Base-by-base conservation (phyloP, 2,329 filamentous ascomycete genomes). In the Cladorrhinum sp. region DNA sequence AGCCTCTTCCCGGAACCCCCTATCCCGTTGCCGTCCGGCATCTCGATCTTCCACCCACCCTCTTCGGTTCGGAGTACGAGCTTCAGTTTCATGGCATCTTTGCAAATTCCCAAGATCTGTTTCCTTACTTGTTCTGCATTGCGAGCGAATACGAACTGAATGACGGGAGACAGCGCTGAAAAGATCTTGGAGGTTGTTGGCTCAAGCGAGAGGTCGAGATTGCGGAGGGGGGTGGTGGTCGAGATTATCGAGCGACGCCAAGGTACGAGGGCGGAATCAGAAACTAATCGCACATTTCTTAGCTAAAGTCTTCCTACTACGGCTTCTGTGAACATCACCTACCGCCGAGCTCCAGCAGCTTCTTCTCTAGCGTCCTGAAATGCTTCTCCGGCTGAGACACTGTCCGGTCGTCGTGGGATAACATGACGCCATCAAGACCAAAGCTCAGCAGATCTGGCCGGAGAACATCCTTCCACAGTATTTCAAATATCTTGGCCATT, bases 21-120 rank as follows among this genome's bases (percentile, higher is more conserved):
- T n/a, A 22, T 45, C 6, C 7, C 7, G 41, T 18, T n/a, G n/a
- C n/a, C n/a, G n/a, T n/a, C n/a, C n/a, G 60, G 62, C 0, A 62
- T 52, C 18, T 67, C 64, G 18, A 68, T 48, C n/a, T 29, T 48
- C 20, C 62, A 59, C 0, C 45, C 18, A 3, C 59, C 56, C 1
- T 49, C 22, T 1, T 58, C 27, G 8, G 32, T 56, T 6, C 66
- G 41, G 1, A 67, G 58, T 9, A 60, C 57, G 3, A 68, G 45
- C n/a, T 61, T 62, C 9, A 68, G 55, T 8, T 60, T 48, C 1
- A 63, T 48, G 1, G 66, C 66, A 12, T 59, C n/a, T 25, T 64
- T 51, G 36, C 66, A 68, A 2, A 68, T 60, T 10, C 27, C 18
- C 9, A 51, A 23, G n/a, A 66, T 56, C 0, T 38, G 52, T 1